These are phyloP conservation scores for Rhizopogon vinicolor DNA, from an alignment of 768 basidiomycete species.

Conservation along the genomic window DNA sequence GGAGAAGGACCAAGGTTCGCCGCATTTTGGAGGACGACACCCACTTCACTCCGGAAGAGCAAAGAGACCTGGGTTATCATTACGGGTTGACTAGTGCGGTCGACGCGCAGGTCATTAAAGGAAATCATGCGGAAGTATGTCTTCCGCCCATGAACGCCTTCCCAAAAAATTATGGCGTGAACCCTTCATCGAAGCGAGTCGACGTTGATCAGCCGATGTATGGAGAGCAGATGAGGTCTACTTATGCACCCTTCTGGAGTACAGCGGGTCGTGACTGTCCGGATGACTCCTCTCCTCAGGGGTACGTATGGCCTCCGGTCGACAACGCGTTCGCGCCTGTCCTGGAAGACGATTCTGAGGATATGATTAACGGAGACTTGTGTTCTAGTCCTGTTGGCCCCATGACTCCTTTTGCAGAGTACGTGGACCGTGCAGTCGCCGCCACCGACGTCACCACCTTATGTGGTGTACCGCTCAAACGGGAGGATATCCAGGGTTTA, in stretches of 20 bases:
- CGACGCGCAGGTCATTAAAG: constrained; percentile 82
- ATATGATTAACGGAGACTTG: constrained; percentile 43
- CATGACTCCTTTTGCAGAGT: constrained; percentile 73
- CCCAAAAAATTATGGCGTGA: constrained; percentile 3
- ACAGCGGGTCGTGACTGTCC: too few relatives aligned
- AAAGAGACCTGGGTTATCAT: constrained; percentile 54
- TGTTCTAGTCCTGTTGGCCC: constrained; percentile 71
- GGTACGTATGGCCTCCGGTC: constrained; percentile 12
- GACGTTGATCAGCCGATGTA: constrained; percentile 28
- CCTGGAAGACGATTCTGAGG: constrained; percentile 63
- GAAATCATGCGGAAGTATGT: constrained; percentile 78
- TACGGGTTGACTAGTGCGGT: constrained; percentile 73
- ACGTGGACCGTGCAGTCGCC: constrained; percentile 67
- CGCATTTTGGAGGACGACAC: constrained; percentile 59
- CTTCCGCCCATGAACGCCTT: constrained; percentile 63
- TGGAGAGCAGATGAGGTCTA: background rate
- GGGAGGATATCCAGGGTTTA: constrained; percentile 14
- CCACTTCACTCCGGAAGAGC: constrained; percentile 10
- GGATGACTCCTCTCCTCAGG: constrained; percentile 2
- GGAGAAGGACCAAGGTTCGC: constrained; percentile 65
- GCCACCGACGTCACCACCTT: constrained; percentile 26
- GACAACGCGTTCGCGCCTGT: constrained; percentile 54
- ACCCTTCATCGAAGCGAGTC: background rate
- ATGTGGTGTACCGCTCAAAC: constrained; percentile 17
- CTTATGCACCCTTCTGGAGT: background rate